Evolutionary conservation across 371 early-diverging fungal genomes (phyloP), one percentile per base, ranked within the genome.

Genomic region (Mucor ambiguus): DNA sequence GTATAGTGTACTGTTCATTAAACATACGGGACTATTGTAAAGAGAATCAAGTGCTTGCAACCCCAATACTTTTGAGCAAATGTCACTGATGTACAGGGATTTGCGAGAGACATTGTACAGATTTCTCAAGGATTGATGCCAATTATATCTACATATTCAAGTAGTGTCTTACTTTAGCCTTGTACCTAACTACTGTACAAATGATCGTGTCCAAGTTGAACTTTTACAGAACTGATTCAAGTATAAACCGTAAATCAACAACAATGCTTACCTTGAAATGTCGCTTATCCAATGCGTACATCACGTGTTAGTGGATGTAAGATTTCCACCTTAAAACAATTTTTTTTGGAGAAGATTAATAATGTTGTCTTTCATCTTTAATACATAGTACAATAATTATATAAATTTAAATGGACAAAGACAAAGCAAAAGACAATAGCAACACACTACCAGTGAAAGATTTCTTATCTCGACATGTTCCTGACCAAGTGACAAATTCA

Each of bases 381-480:
- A 52, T 44, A 44, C 6, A 9, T 1, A 22, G 22, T 20, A 52
- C 14, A 52, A 52, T 12, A 0, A 52, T 28, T 5, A 22, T 7
- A 52, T 52, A 3, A 52, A 18, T 41, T 18, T 18, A 41, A 28
- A 52, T 52, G 52, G 28, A 52, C 11, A 52, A 12, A 28, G 52
- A 52, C 3, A 11, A 28, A 16, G 28, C 52, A 52, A 26, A 58
- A 12, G 49, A 49, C 9, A 32, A 16, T 7, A 56, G 30, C 8
- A 33, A 33, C 32, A 30, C 30, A 2, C 30, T 63, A 4, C 71
- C 74, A 30, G 68, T 76, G 3, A 77, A 80, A 29, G 67, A 70
- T 29, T 81, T 81, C 61, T 56, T 81, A 30, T 67, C 74, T 61
- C 73, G 79, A 18, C 79, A 81, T 74, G 76, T 81, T 28, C 79